Evolutionary conservation across 2,329 filamentous ascomycete genomes (phyloP).

Genomic region (Arthrocladium fulminans): DNA sequence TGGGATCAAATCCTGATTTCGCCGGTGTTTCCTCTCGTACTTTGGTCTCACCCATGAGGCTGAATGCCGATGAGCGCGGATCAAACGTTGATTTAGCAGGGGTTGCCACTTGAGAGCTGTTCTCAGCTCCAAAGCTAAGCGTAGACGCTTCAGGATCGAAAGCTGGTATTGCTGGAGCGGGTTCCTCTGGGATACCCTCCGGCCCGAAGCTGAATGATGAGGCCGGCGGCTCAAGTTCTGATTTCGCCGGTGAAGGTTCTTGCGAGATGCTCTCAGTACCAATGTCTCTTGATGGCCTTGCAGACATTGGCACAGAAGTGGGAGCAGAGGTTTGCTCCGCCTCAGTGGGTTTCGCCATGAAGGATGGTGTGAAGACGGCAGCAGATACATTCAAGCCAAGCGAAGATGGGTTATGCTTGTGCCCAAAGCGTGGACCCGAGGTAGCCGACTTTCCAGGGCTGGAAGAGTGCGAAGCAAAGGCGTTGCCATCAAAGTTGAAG

Average conservation of each 20-base stretch:
- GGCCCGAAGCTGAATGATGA: slow-evolving; percentile 15
- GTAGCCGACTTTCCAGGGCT: neutral
- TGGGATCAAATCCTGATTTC: slow-evolving; percentile 11
- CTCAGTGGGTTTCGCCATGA: slow-evolving; percentile 10
- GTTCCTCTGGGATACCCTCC: slow-evolving; percentile 29
- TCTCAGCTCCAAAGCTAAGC: neutral
- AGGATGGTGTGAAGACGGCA: slow-evolving; percentile 58
- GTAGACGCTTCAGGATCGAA: neutral
- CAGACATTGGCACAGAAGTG: neutral
- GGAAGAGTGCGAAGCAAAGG: slow-evolving; percentile 27
- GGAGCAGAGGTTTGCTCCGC: neutral
- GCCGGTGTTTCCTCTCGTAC: neutral
- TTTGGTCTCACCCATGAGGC: slow-evolving; percentile 30
- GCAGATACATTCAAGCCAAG: slow-evolving; percentile 57
- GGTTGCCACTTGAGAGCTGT: neutral
- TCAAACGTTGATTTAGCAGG: slow-evolving; percentile 12
- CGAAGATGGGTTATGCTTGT: slow-evolving; percentile 7
- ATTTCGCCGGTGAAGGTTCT: slow-evolving; percentile 7
- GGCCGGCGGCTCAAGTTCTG: slow-evolving; percentile 11
- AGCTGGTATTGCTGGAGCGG: slow-evolving; percentile 1
- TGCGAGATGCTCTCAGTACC: neutral
- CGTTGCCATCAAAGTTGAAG: slow-evolving; percentile 35
- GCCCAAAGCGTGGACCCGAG: neutral
- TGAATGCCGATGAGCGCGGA: slow-evolving; percentile 16
- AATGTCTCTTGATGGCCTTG: neutral